Evolutionary conservation across 73 alveolate species (phyloP).

Genomic region (Paramecium biaurelia): DNA sequence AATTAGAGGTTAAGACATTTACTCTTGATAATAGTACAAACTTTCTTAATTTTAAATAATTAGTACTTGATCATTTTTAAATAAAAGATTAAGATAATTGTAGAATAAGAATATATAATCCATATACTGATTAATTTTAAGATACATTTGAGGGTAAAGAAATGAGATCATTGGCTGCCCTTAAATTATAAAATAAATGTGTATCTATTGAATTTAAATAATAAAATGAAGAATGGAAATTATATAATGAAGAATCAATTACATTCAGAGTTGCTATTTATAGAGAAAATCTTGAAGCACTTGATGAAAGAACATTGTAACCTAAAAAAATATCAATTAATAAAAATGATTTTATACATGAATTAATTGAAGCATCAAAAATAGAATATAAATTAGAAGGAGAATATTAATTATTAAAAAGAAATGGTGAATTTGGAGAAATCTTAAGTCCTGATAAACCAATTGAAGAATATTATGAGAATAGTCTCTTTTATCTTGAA

Average conservation of each 20-base stretch:
- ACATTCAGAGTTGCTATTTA: conserved; percentile 27
- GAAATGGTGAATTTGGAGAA: conserved; percentile 49
- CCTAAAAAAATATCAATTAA: neutral
- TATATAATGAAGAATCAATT: conserved; percentile 22
- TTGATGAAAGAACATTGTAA: conserved; percentile 37
- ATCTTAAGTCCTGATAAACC: neutral
- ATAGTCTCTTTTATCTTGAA: neutral
- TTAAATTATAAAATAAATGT: neutral
- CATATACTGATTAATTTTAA: conserved; percentile 50
- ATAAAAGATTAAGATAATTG: conserved; percentile 35
- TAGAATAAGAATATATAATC: conserved; percentile 54
- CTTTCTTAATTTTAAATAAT: neutral
- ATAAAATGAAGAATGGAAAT: conserved; percentile 46
- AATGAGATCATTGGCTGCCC: conserved; percentile 16
- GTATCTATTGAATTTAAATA: conserved; percentile 1
- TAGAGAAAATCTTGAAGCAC: conserved; percentile 10
- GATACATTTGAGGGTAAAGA: conserved; percentile 55
- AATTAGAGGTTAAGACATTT: neutral
- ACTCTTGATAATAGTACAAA: neutral
- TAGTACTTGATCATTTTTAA: conserved; percentile 7
- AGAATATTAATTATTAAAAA: conserved; percentile 14
- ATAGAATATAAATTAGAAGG: neutral
- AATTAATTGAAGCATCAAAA: conserved; percentile 21
- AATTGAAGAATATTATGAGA: neutral
- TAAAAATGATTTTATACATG: conserved; percentile 32